phyloP scores from a whole-genome alignment of 192 early-diverging fungal species.

The Backusella tuberculispora region DNA sequence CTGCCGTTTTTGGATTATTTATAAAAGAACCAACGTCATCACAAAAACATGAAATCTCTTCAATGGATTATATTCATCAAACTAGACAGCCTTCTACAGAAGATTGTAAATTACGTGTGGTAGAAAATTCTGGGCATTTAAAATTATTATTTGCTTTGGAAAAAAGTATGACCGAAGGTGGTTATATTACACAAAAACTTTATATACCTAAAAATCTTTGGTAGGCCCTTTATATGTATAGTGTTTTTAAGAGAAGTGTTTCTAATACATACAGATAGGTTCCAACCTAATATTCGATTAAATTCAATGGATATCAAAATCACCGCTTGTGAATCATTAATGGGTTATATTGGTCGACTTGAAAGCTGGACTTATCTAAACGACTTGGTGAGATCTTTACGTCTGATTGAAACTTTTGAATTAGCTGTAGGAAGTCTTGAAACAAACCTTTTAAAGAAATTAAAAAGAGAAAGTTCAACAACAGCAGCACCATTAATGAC shows the following conservation, averaged over 20 bases:
- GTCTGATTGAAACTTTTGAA: conserved; percentile 26
- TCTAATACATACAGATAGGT: conserved; percentile 5
- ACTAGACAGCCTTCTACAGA: not conserved
- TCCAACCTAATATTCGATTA: conserved; percentile 31
- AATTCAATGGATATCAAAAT: conserved; percentile 34
- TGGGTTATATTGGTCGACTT: conserved; percentile 16
- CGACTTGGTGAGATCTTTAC: conserved; percentile 11
- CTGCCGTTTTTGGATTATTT: conserved; percentile 2
- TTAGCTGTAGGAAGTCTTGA: conserved; percentile 18
- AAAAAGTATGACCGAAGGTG: conserved; percentile 34
- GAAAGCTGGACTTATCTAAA: conserved; percentile 36
- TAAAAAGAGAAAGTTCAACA: conserved; percentile 22
- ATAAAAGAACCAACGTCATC: conserved; percentile 7
- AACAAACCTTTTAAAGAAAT: conserved; percentile 29
- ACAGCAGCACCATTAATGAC: no score
- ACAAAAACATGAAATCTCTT: not conserved
- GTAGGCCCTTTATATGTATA: conserved; percentile 12
- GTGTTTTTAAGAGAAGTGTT: not conserved
- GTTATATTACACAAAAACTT: conserved; percentile 25
- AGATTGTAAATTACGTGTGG: not conserved
- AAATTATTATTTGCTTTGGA: conserved; percentile 29
- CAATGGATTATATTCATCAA: not conserved
- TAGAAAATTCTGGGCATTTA: not conserved
- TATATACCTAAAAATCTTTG: conserved; percentile 44
- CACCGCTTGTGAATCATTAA: conserved; percentile 30